Percentiles rank a stretch among this genome's conserved stretches.
Conservation (phyloP, 2,329 filamentous ascomycete species). For the Apiospora hydei region DNA sequence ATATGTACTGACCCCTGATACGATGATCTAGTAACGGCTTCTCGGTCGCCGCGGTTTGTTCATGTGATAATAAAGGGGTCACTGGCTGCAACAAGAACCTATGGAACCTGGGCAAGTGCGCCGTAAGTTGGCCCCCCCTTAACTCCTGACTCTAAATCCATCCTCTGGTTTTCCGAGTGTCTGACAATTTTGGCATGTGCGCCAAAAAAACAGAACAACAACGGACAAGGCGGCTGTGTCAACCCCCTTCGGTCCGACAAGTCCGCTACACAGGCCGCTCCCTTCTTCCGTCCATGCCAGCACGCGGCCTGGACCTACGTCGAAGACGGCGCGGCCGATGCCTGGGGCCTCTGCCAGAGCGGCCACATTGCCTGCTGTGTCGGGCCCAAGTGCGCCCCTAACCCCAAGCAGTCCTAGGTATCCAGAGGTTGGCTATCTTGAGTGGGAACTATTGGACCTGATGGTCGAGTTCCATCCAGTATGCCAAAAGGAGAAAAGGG, state of each 20-base stretch:
- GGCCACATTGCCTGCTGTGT: constrained; percentile 33
- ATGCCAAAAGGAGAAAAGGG: not conserved
- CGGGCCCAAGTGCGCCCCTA: constrained; percentile 29
- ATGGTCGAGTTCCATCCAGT: not conserved
- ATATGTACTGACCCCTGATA: not conserved
- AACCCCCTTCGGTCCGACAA: constrained; percentile 32
- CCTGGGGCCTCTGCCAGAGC: constrained; percentile 31
- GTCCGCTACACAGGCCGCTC: constrained; percentile 20
- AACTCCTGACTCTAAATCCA: no score
- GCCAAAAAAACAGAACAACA: constrained; percentile 21
- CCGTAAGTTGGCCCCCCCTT: constrained; percentile 25
- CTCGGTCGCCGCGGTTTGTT: constrained; percentile 34
- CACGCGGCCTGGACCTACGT: constrained; percentile 35
- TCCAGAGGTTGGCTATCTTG: not conserved
- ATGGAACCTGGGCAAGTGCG: constrained; percentile 29
- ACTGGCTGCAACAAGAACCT: constrained; percentile 36
- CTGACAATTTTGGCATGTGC: not conserved
- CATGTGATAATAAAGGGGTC: constrained; percentile 29
- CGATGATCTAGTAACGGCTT: constrained; percentile 30
- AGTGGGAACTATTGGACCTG: not conserved
- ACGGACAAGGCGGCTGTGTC: constrained; percentile 30
- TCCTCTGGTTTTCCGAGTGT: not conserved
- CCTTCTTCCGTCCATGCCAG: constrained; percentile 35
- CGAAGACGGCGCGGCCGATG: constrained; percentile 32
- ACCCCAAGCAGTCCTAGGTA: constrained; percentile 26